Evolutionary conservation across 495 filamentous ascomycete genomes (phyloP), one percentile per base, ranked within the genome.

Genomic region (Xylaria intraflava): DNA sequence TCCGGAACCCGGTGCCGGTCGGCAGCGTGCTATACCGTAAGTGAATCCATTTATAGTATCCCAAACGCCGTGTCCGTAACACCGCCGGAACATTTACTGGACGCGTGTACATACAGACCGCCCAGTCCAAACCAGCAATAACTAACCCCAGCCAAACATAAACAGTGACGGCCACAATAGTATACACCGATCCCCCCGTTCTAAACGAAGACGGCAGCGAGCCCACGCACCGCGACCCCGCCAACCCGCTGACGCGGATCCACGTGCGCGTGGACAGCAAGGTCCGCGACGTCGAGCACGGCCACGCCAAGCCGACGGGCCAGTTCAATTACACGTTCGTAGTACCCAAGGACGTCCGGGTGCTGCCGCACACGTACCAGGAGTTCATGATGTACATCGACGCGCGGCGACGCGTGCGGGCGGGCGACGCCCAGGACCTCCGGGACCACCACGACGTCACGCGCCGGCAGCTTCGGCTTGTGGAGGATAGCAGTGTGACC

Each of bases 291-390:
- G 81, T 92, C 9, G 87, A 89, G 72, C 87, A 92, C 59, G 86
- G 82, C 3, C 78, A 77, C 48, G 80, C 79, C 58, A 89, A 86
- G 65, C 80, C 85, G 23, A 90, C 88, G 1, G 89, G 89, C 1
- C 82, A 85, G 62, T 92, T 94, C 65, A 88, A 91, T 55, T 92
- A 94, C 62, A 92, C 88, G 0, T 92, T 92, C 66, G 72, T 81
- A 29, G 88, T 92, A 19, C 79, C 83, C 36, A 83, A 77, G 63
- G 78, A 87, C 62, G 71, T 92, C 27, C 77, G 84, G 59, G 82
- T 92, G 24, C 82, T 91, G 74, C 89, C 89, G 19, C 73, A 83
- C 62, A 83, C 77, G 0, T 91, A 90, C 61, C 73, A 77, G 11
- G 84, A 91, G 65, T 89, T 83, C 59, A 90, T 90, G 86, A 78